A percentile compares a stretch with the other conserved stretches of the same genome.
phyloP scores from a whole-genome alignment of 1,284 basidiomycete species.

The Ceratobasidium sp. region DNA sequence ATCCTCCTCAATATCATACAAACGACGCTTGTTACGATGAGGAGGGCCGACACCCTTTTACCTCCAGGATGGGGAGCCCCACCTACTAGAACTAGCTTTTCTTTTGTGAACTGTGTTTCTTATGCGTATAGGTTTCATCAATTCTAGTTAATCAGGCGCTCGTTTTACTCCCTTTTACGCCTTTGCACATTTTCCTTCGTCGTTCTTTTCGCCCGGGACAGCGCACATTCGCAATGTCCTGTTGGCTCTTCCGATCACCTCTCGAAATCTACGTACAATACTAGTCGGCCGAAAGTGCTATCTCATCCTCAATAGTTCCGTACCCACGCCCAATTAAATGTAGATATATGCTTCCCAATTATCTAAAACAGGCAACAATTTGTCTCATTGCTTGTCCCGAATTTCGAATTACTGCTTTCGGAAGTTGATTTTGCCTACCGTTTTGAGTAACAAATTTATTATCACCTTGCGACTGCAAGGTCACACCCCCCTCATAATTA shows the following conservation, averaged over 20 bases:
- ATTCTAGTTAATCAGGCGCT: background rate
- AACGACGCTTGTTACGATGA: background rate
- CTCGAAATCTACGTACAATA: background rate
- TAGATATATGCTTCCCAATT: constrained; percentile 9
- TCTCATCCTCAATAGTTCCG: background rate
- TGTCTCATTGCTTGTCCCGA: background rate
- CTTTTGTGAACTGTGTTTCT: background rate
- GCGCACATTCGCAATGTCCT: background rate
- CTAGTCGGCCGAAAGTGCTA: background rate
- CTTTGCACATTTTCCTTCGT: background rate
- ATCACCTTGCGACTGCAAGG: too few species aligned
- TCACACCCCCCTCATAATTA: too few species aligned
- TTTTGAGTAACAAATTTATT: too few species aligned
- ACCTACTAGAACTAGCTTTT: background rate
- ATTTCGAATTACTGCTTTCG: background rate
- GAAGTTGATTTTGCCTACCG: too few species aligned
- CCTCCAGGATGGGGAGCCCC: background rate
- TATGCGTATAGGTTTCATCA: background rate
- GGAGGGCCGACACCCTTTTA: background rate
- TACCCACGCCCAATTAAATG: background rate
- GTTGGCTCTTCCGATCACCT: background rate
- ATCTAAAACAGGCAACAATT: background rate
- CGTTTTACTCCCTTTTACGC: background rate
- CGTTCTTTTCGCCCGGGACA: background rate
- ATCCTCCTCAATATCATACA: background rate